phyloP scores from a whole-genome alignment of 2,329 filamentous ascomycete species.

The Chaetomium olivaceum region DNA sequence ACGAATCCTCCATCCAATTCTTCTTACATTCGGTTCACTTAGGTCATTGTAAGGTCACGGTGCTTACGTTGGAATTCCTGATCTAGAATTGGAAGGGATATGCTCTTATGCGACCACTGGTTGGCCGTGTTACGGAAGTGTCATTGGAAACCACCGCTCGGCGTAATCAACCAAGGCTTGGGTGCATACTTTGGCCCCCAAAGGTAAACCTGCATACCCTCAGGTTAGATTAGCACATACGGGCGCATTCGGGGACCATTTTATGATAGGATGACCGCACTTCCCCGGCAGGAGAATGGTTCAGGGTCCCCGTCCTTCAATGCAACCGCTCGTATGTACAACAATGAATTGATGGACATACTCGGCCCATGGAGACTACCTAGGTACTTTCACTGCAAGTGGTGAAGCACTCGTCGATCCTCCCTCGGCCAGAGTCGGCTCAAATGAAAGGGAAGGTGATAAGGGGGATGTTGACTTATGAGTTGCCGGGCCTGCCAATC shows the following conservation, averaged over 20 bases:
- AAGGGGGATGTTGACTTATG: too few species aligned
- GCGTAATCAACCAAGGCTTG: neutral
- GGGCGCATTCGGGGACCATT: neutral
- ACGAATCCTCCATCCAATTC: neutral
- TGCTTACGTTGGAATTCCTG: neutral
- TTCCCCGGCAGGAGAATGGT: neutral
- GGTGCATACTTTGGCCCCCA: neutral
- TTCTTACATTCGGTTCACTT: neutral
- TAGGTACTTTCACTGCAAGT: neutral
- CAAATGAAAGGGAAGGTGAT: too few species aligned
- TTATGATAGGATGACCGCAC: neutral
- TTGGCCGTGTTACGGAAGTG: neutral
- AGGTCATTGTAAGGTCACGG: neutral
- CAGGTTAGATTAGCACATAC: too few species aligned
- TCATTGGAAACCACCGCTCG: neutral
- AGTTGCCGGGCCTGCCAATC: too few species aligned
- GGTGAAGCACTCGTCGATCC: neutral
- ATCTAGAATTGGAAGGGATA: neutral
- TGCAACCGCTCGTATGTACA: neutral
- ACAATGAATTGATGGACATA: neutral
- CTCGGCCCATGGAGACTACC: neutral
- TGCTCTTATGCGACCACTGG: neutral
- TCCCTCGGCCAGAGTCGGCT: fast-evolving
- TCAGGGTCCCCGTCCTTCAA: too few species aligned
- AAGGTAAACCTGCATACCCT: neutral